phyloP scores from a whole-genome alignment of 768 basidiomycete genomes.

The Rhodotorula paludigena region DNA sequence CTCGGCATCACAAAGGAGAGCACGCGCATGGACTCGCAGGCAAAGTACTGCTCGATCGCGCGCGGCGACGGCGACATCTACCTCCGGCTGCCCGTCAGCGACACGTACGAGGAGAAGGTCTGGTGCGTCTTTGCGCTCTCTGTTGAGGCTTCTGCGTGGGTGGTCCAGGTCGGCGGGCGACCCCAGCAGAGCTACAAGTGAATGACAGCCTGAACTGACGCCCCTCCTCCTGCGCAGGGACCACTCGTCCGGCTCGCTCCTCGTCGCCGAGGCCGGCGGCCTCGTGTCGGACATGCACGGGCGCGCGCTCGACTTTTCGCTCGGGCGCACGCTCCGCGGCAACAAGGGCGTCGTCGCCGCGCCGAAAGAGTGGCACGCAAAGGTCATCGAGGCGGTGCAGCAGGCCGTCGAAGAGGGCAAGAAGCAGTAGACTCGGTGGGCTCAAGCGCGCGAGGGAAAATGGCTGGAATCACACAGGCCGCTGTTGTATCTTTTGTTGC shows the following conservation, averaged over 20 bases:
- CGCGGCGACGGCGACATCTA: constrained; percentile 82
- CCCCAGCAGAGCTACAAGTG: no score
- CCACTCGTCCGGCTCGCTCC: constrained; percentile 77
- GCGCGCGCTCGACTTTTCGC: constrained; percentile 70
- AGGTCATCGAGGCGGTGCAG: constrained; percentile 69
- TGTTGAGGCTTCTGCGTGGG: background rate
- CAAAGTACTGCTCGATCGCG: constrained; percentile 82
- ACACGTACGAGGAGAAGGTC: constrained; percentile 88
- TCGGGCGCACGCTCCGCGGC: constrained; percentile 75
- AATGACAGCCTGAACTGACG: background rate
- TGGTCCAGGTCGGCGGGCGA: no score
- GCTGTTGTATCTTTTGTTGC: no score
- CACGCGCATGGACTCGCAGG: constrained; percentile 89
- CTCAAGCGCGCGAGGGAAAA: no score
- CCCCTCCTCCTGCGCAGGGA: constrained; percentile 55
- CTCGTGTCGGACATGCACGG: constrained; percentile 80
- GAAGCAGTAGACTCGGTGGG: no score
- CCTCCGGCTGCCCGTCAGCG: constrained; percentile 66
- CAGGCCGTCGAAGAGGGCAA: constrained; percentile 49
- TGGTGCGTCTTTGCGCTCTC: constrained; percentile 57
- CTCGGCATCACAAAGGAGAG: constrained; percentile 64
- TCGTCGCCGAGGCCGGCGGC: constrained; percentile 86
- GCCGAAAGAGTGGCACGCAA: constrained; percentile 62
- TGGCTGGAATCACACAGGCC: no score
- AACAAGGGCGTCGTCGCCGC: constrained; percentile 86